Evolutionary conservation across 306 rosid species (phyloP), one percentile per base, ranked within the genome.

Genomic region (Corylus americana): DNA sequence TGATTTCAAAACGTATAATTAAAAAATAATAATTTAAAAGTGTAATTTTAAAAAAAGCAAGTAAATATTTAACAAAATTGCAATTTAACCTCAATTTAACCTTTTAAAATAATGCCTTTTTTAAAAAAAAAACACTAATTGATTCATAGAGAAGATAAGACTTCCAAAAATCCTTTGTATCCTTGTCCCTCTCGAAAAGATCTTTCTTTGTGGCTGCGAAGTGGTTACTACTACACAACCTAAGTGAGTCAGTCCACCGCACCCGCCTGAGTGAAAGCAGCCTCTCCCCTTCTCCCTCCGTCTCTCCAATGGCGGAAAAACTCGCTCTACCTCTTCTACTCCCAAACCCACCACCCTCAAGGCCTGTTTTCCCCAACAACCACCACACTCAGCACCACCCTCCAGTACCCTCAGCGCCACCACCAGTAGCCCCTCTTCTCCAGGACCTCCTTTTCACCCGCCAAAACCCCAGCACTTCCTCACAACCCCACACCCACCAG

Each of bases 301-400:
- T 9, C 44, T 27, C 29, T 42, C 35, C 5, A 29, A 91, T 91
- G 96, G 91, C 92, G 27, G 92, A 87, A 42, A 91, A 81, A 39
- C 72, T 89, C 0, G 76, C 89, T 71, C 85, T 87, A 27, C 90
- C 93, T 70, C 91, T 87, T 4, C 85, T 89, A 66, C 89, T 86
- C 42, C 89, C 92, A 7, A 87, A 74, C 73, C 89, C 91, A 10
- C 92, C 90, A 1, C 87, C 86, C 62, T 51, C 86, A 5, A 90
- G 75, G 61, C 84, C 91, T 61, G 11, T 77, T 74, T 74, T 77
- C 61, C 78, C 85, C 67, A 82, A 73, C 78, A 64, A 74, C 48
- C 78, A 57, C 77, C 82, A 87, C 11, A 55, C 53, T 70, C 79
- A 74, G 44, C 77, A 42, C 55, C 84, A 70, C 7, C 74, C 87